Conservation (phyloP, 2,329 filamentous ascomycete genomes). For the Colletotrichum musicola region DNA sequence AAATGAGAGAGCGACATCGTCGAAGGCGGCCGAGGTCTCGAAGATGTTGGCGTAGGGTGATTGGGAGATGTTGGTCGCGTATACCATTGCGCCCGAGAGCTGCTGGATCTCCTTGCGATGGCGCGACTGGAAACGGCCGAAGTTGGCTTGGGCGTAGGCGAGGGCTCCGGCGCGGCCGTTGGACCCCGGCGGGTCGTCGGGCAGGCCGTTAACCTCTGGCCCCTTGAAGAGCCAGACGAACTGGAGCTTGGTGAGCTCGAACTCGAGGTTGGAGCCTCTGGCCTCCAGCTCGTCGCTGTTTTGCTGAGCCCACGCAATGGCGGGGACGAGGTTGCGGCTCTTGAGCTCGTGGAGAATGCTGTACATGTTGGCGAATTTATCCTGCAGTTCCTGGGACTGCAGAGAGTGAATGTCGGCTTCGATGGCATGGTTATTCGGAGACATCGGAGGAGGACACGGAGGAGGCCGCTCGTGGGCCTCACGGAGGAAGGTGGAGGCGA, state of each 20-base stretch:
- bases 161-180: slow-evolving; percentile 76
- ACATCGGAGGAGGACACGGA: slow-evolving; percentile 35
- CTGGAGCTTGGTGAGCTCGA: slow-evolving; percentile 90
- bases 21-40: slow-evolving; percentile 80
- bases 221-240: slow-evolving; percentile 90
- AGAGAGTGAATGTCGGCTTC: slow-evolving; percentile 65
- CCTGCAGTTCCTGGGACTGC: slow-evolving; percentile 77
- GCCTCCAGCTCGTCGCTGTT: slow-evolving; percentile 80
- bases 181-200: slow-evolving; percentile 57
- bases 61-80: slow-evolving; percentile 76
- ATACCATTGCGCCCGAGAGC: slow-evolving; percentile 85
- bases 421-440: slow-evolving; percentile 32
- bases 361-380: slow-evolving; percentile 91
- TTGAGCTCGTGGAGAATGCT: slow-evolving; percentile 84
- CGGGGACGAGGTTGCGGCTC: slow-evolving; percentile 79
- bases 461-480: slow-evolving; percentile 68
- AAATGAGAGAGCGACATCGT: slow-evolving; percentile 88
- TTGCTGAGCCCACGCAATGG: slow-evolving; percentile 86
- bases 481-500: slow-evolving; percentile 85
- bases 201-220: slow-evolving; percentile 64
- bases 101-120: slow-evolving; percentile 85
- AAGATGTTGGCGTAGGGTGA: slow-evolving; percentile 88
- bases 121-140: slow-evolving; percentile 78
- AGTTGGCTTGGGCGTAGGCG: slow-evolving; percentile 80
- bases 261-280: slow-evolving; percentile 92